Conservation (phyloP, 2,329 filamentous ascomycete species). For the Fusarium pseudoanthophilum region DNA sequence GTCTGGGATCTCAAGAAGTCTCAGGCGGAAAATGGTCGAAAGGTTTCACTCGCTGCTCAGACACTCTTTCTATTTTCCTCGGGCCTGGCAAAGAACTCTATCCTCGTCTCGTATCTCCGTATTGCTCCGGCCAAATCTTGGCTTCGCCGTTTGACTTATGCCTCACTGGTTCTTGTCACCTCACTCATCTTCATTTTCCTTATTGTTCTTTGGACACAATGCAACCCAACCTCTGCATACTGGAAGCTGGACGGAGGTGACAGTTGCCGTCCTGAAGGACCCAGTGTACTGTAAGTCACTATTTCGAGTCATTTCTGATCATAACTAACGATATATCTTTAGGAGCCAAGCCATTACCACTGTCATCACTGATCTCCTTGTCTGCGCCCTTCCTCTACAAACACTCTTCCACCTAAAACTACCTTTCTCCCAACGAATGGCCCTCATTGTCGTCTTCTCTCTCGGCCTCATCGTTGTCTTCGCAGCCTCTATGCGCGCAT, state of each 20-base stretch:
- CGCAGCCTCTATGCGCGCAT: conserved; percentile 51
- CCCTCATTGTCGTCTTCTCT: conserved; percentile 51
- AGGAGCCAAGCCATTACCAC: conserved; percentile 49
- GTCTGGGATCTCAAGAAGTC: conserved; percentile 49
- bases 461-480: conserved; percentile 52
- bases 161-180: conserved; percentile 44
- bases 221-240: conserved; percentile 43
- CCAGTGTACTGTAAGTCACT: conserved; percentile 39
- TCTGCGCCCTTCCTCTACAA: conserved; percentile 53
- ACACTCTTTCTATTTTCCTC: conserved; percentile 54
- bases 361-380: conserved; percentile 49
- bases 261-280: conserved; percentile 48
- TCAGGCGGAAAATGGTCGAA: conserved; percentile 45
- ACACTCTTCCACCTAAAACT: conserved; percentile 49
- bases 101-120: conserved; percentile 54
- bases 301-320: too few species aligned
- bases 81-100: conserved; percentile 53
- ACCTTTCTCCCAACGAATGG: conserved; percentile 48
- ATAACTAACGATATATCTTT: neutral
- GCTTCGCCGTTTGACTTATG: conserved; percentile 49
- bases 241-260: conserved; percentile 37
- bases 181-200: conserved; percentile 48
- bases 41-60: conserved; percentile 55
- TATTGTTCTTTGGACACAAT: conserved; percentile 52
- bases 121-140: conserved; percentile 49